Evolutionary conservation across 2,329 filamentous ascomycete species (phyloP).

Genomic region (Aspergillus neotritici): DNA sequence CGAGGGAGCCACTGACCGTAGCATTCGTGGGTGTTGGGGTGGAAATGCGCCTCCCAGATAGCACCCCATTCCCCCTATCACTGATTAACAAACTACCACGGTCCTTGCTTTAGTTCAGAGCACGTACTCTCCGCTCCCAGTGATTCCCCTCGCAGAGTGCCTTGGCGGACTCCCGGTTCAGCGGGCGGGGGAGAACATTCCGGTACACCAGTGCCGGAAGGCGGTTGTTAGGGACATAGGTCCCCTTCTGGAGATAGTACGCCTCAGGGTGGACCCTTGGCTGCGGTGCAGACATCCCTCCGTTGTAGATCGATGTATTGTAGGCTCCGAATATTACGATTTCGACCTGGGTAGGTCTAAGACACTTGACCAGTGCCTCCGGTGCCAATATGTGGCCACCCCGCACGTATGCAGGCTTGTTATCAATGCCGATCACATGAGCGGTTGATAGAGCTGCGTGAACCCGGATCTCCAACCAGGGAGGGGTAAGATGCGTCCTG

Average conservation of each 20-base stretch:
- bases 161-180: not conserved
- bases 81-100: too few species aligned
- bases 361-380: too few species aligned
- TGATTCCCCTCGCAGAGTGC: constrained; percentile 2
- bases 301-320: too few species aligned
- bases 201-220: constrained; percentile 2
- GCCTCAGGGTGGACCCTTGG: not conserved
- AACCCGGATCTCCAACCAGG: too few species aligned
- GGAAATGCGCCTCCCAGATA: constrained; percentile 2
- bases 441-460: not conserved
- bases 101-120: not conserved
- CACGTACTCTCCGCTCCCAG: constrained; percentile 1
- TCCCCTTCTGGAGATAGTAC: not conserved
- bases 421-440: constrained; percentile 11
- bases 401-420: too few species aligned
- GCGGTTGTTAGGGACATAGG: not conserved
- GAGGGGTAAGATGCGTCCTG: too few species aligned
- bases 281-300: not conserved
- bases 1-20: not conserved
- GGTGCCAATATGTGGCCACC: too few species aligned
- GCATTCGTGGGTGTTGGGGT: constrained; percentile 4
- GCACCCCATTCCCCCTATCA: constrained; percentile 2
- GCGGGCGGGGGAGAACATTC: not conserved
- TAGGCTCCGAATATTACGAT: too few species aligned
- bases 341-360: too few species aligned